These are phyloP conservation scores for Cladophialophora psammophila DNA, from an alignment of 2,329 filamentous ascomycete genomes.

Conservation along the genomic window DNA sequence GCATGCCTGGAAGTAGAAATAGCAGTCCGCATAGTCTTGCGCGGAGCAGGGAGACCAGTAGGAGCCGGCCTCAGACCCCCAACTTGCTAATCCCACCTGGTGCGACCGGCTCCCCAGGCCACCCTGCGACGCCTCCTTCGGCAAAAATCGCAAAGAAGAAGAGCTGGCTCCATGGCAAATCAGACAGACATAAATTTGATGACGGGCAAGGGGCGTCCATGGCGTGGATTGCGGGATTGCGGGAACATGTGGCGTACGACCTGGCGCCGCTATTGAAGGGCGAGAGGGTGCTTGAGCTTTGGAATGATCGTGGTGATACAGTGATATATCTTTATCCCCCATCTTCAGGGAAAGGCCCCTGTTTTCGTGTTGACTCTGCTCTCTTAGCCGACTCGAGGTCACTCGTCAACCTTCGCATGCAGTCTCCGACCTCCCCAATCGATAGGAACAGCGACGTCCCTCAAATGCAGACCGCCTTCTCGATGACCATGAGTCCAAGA, in stretches of 20 bases:
- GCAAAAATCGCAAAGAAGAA: conserved; percentile 46
- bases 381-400: conserved; percentile 62
- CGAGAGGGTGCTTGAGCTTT: conserved; percentile 65
- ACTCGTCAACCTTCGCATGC: conserved; percentile 31
- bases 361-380: conserved; percentile 67
- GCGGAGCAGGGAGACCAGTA: conserved; percentile 33
- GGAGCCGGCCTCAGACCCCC: conserved; percentile 40
- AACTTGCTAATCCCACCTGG: conserved; percentile 30
- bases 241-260: conserved; percentile 65
- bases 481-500: conserved; percentile 42
- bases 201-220: conserved; percentile 46
- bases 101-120: conserved; percentile 24
- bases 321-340: conserved; percentile 68
- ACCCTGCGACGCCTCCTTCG: conserved; percentile 32
- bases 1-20: conserved; percentile 44
- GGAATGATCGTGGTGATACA: conserved; percentile 69
- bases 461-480: conserved; percentile 45
- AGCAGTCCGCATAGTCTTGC: conserved; percentile 30
- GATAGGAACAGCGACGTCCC: conserved; percentile 34
- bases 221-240: conserved; percentile 67
- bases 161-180: conserved; percentile 55
- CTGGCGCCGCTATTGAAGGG: conserved; percentile 58
- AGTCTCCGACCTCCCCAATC: conserved; percentile 28
- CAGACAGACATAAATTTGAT: conserved; percentile 41
- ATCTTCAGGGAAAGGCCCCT: conserved; percentile 63